Base-by-base conservation (phyloP, 805 yeast species). In the Candida endomychidarum region DNA sequence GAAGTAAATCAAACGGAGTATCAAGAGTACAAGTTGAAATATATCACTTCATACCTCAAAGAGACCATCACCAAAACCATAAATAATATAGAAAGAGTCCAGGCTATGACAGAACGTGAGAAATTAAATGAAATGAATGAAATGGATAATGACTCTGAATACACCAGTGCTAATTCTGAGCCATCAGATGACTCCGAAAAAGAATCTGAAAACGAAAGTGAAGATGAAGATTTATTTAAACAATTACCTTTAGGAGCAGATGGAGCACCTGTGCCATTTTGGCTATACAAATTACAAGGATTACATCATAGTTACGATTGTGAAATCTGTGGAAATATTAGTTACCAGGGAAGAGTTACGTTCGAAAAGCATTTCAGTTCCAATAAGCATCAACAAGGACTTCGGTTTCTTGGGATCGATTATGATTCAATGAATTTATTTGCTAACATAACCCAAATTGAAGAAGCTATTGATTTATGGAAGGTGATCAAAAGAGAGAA, bases 261-360 rank as follows among this genome's bases (percentile, higher is more conserved):
- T 60, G 97, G 97, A 0, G 75, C 74, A 28, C 97, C 97, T 0
- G 87, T 93, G 20, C 99, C 99, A 1, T 79, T 73, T 40, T 93
- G 99, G 99, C 67, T 93, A 20, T 90, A 80, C 70, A 93, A 90
- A 59, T 67, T 90, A 32, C 89, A 88, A 52, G 99, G 99, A 0
- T 68, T 90, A 8, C 85, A 85, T 41, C 73, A 77, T 30, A 78
- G 75, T 38, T 86, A 79, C 51, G 53, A 62, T 1, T 93, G 99
- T 58, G 97, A 93, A 61, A 77, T 93, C 6, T 93, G 99, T 57
- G 95, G 95, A 4, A 80, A 86, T 51, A 58, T 63, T 22, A 64
- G 67, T 6, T 91, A 83, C 61, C 75, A 77, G 51, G 99, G 99
- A 1, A 71, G 95, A 7, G 68, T 72, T 35, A 72, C 74, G 2